Evolutionary conservation across 345 rosid genomes (phyloP).

Genomic region (Sonneratia alba): DNA sequence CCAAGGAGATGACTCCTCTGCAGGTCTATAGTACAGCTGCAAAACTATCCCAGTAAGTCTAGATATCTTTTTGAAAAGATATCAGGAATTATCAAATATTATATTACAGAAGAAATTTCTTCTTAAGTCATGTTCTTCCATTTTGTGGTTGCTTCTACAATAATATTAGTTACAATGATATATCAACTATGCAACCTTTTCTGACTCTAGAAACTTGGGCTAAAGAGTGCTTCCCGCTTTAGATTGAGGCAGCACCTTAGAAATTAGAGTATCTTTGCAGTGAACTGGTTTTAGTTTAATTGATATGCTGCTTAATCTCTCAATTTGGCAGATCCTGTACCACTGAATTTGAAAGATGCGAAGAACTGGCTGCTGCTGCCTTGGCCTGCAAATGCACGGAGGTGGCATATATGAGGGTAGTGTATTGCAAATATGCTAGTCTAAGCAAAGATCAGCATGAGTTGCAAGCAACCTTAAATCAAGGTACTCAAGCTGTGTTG

Average conservation of each 20-base stretch:
- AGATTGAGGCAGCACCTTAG: not conserved
- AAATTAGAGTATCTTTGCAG: not conserved
- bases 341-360: slow-evolving; percentile 44
- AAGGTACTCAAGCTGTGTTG: slow-evolving; percentile 35
- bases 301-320: slow-evolving; percentile 11
- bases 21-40: slow-evolving; percentile 47
- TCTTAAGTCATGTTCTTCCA: not conserved
- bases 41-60: slow-evolving; percentile 65
- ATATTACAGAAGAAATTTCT: not conserved
- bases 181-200: not conserved
- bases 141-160: not conserved
- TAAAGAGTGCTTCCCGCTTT: not conserved
- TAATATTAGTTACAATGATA: not conserved
- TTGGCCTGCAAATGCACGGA: slow-evolving; percentile 85
- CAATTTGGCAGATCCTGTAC: slow-evolving; percentile 53
- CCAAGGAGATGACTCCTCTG: slow-evolving; percentile 32
- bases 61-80: not conserved
- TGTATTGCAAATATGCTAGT: slow-evolving; percentile 34
- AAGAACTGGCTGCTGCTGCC: slow-evolving; percentile 69
- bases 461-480: slow-evolving; percentile 40
- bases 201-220: not conserved
- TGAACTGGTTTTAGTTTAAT: not conserved
- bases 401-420: slow-evolving; percentile 62
- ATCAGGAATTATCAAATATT: not conserved
- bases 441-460: slow-evolving; percentile 39